phyloP scores from a whole-genome alignment of 2,329 filamentous ascomycete species.

The Phoma sp. region DNA sequence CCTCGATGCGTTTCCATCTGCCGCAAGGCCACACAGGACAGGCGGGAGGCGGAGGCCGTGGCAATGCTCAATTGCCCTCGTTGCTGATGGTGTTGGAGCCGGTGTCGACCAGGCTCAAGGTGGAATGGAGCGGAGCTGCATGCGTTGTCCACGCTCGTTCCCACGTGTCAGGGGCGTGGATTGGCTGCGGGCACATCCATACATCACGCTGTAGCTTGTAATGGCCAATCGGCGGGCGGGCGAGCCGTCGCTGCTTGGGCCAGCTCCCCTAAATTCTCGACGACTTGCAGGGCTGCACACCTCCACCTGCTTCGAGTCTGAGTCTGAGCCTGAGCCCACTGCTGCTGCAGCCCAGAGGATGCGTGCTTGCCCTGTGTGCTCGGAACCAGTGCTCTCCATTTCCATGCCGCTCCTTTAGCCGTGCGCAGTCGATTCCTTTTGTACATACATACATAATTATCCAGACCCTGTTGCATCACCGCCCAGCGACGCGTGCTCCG shows the following conservation, averaged over 20 bases:
- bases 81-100: background rate
- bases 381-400: slow-evolving; percentile 36
- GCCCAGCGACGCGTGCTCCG: slow-evolving; percentile 22
- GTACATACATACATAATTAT: slow-evolving; percentile 29
- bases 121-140: slow-evolving; percentile 1
- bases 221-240: slow-evolving; percentile 11
- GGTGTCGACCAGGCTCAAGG: background rate
- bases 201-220: too few species aligned
- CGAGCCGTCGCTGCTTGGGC: slow-evolving; percentile 10
- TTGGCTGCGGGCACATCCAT: background rate
- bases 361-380: slow-evolving; percentile 38
- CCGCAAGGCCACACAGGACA: background rate
- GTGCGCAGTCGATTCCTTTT: slow-evolving; percentile 39
- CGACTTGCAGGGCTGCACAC: slow-evolving; percentile 20
- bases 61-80: background rate
- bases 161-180: slow-evolving; percentile 15
- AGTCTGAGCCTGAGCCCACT: background rate
- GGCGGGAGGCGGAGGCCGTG: background rate
- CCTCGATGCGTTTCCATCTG: too few species aligned
- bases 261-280: slow-evolving; percentile 32
- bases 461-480: slow-evolving; percentile 28
- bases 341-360: slow-evolving; percentile 41
- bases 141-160: slow-evolving; percentile 9
- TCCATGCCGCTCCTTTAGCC: slow-evolving; percentile 49
- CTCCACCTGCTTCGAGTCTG: slow-evolving; percentile 19